Evolutionary conservation across 2,329 filamentous ascomycete species (phyloP), one percentile per base, ranked within the genome.

Genomic region (Hypoxylon sp.): DNA sequence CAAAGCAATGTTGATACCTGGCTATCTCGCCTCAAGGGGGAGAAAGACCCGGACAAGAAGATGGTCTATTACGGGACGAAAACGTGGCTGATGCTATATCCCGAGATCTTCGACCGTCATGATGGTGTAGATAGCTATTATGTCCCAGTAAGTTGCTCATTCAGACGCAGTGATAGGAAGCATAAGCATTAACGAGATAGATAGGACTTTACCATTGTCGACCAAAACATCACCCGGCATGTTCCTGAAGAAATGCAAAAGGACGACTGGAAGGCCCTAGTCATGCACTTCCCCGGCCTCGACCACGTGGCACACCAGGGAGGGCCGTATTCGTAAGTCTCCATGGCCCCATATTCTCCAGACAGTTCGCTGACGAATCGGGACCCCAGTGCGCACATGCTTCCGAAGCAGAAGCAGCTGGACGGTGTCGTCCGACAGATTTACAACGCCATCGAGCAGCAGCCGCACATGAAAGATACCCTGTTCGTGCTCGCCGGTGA

Each of bases 291-390:
- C 68, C 78, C 91, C 40, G 89, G 88, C 2, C 76, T 92, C 54
- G 89, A 92, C 74, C 88, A 91, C 72, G 90, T 92, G 68, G 89
- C 88, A 15, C 89, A 92, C 69, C 91, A 91, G 73, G 81, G 88
- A 60, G 89, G 89, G 11, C 88, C 88, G n/a, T 80, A 78, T 68
- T 86, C 85, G 85, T 87, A 74, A 54, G 60, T 20, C n/a, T 50
- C 17, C 33, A 13, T 11, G 2, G 15, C 2, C 38, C 21, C 13
- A 11, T 24, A 24, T 23, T 21, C 4, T 26, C 8, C 38, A 7
- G 20, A 23, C 2, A 5, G 13, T n/a, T 6, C 26, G 7, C 13
- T 42, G 17, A 24, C 65, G 64, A 3, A 13, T 21, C 31, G 88
- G 63, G 83, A 13, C 26, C 10, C 21, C 13, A 48, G 31, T n/a